Conservation (phyloP, 1,284 basidiomycete species). For the Athelia psychrophila region DNA sequence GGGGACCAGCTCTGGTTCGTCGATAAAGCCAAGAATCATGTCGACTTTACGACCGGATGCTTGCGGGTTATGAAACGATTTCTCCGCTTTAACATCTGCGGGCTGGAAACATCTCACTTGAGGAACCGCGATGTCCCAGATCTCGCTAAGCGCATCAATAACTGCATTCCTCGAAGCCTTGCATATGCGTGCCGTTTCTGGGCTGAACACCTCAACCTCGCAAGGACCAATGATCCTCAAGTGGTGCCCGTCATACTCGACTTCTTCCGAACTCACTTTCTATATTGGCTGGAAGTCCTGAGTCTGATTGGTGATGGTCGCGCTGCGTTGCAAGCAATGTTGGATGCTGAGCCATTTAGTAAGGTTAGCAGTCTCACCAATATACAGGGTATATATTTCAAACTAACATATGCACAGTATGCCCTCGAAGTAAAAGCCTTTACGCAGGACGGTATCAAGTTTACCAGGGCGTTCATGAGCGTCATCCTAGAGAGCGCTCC, state of each 20-base stretch:
- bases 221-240: neutral
- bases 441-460: no score
- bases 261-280: neutral
- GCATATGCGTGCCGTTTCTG: conserved; percentile 5
- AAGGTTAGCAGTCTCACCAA: no score
- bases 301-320: neutral
- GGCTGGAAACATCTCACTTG: conserved; percentile 9
- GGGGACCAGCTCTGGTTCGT: neutral
- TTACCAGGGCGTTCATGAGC: no score
- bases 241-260: neutral
- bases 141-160: conserved; percentile 1
- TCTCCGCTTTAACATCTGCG: conserved; percentile 19
- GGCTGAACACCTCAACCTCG: neutral
- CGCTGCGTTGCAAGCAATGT: no score
- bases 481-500: neutral
- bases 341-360: no score
- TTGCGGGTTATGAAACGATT: conserved; percentile 9
- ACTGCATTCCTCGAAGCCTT: conserved; percentile 2
- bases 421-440: no score
- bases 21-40: neutral
- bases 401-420: no score
- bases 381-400: no score
- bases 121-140: conserved; percentile 8
- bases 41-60: conserved; percentile 3
- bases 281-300: neutral